Evolutionary conservation across 1,284 basidiomycete genomes (phyloP), one percentile per base, ranked within the genome.

Genomic region (Ustilago lituana): DNA sequence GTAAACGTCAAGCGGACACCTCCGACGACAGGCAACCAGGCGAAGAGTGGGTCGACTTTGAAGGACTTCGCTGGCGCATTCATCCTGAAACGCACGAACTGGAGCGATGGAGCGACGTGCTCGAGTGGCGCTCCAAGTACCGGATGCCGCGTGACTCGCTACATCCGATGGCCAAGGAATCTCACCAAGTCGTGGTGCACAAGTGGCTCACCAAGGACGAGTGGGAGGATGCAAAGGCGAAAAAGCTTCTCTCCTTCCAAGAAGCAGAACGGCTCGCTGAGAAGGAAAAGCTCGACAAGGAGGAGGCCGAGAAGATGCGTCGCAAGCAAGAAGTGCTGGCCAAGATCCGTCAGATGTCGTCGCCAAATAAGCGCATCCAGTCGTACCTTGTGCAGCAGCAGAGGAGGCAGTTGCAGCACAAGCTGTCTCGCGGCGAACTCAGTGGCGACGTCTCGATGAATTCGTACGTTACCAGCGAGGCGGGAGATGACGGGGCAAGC

Each of bases 121-220:
- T 78, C 22, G 77, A 77, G 35, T 72, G 74, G 70, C 56, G 65
- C 9, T 61, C 64, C 39, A 79, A 79, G 50, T 77, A 78, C 57
- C 48, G 54, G 19, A 78, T 77, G 74, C 78, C 78, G 7, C 63
- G 63, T 31, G 77, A 77, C 49, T 74, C 78, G 15, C 33, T 57
- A 8, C 78, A 79, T 39, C 75, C 78, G 10, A 76, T 77, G 64
- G 70, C 76, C 4, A 69, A 60, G 23, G 57, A 71, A 17, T 55
- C 48, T 43, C 70, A 77, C 10, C 73, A 76, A 12, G 72, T 72
- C 12, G 59, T 70, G 15, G 65, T 73, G 0, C 64, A 70, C 43
- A 64, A 63, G 48, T 79, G 69, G 52, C 49, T 79, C 8, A 74
- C 69, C 9, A 72, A 77, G 39, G 59, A 65, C 0, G 75, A 77